Percentiles rank a stretch among this genome's conserved stretches.
These are phyloP conservation scores for Pythium periplocum DNA, from an alignment of 352 stramenopile species.

Conservation along the genomic window DNA sequence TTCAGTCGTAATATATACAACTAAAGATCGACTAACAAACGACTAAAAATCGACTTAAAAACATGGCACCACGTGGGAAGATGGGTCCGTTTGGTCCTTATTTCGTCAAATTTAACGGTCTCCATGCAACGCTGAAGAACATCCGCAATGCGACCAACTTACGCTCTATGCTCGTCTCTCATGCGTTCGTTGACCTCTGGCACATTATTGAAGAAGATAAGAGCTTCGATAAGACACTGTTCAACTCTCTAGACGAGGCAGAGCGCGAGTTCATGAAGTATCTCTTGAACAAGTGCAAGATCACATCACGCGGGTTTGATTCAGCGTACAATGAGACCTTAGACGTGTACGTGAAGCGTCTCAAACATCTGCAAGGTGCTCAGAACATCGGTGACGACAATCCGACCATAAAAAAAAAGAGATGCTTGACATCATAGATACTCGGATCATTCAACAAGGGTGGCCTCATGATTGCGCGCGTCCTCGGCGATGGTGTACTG, in stretches of 20 bases:
- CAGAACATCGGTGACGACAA: constrained; percentile 12
- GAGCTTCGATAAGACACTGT: constrained; percentile 13
- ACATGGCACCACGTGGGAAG: constrained; percentile 10
- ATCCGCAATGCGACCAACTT: constrained; percentile 3
- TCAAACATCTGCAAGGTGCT: constrained; percentile 11
- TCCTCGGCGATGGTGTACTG: too few species aligned
- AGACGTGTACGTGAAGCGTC: constrained; percentile 9
- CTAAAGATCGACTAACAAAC: constrained; percentile 8
- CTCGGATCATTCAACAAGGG: too few species aligned
- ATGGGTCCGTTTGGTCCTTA: too few species aligned
- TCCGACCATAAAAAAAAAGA: constrained; percentile 7
- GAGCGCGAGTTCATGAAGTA: constrained; percentile 19
- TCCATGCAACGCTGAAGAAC: constrained; percentile 8
- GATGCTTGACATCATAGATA: too few species aligned
- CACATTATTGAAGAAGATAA: constrained; percentile 13
- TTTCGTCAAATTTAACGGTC: constrained; percentile 12
- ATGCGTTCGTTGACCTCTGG: constrained; percentile 18
- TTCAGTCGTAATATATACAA: constrained; percentile 13
- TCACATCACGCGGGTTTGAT: constrained; percentile 13
- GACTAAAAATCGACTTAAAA: constrained; percentile 11
- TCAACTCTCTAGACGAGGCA: constrained; percentile 10
- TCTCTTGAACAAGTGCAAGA: constrained; percentile 14
- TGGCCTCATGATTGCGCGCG: too few species aligned
- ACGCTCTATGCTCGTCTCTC: constrained; percentile 14
- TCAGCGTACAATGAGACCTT: constrained; percentile 14